Evolutionary conservation across 2,329 filamentous ascomycete genomes (phyloP), one percentile per base, ranked within the genome.

Genomic region (Diaporthe sp.): DNA sequence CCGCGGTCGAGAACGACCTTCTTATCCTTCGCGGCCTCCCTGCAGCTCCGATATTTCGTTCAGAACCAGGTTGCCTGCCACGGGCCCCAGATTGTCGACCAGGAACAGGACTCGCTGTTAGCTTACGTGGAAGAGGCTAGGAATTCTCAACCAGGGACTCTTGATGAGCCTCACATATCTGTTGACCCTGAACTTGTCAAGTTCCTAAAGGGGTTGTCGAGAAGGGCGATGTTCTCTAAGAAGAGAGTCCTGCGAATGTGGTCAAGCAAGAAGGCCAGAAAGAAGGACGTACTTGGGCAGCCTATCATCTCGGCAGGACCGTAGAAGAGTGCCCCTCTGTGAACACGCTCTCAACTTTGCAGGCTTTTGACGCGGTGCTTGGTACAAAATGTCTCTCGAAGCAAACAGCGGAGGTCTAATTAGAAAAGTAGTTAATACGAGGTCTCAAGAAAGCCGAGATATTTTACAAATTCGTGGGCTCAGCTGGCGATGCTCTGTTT

Each of bases 1-100:
- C 28, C 44, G 19, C 62, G 62, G 10, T 25, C 62, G 31, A 67
- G 62, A 19, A 67, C 28, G 22, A 51, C 62, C 31, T 51, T 51
- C 22, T 28, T 37, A 31, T 67, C 62, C 19, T 51, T 67, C 13
- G 62, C 62, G 19, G 44, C 62, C 12, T 67, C 62, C 9, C 22
- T 67, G 44, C 62, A 67, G 44, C 62, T 51, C 62, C 62, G 62
- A 17, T 25, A 67, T n/a, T 67, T 67, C 22, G 51, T 67, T 22
- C 44, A 67, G 28, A 31, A 51, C 10, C 62, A 67, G 13, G 22
- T 51, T 25, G 7, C 15, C 22, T 51, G 44, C 12, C 31, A 67
- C 37, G 62, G 62, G 44, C 44, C 42, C 3, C 12, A 51, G 7
- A 37, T 67, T 13, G 19, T 39, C 62, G 51, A 51, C 13, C 44